Base-by-base conservation (phyloP, 2,329 filamentous ascomycete genomes). In the Xylariaceae sp. region DNA sequence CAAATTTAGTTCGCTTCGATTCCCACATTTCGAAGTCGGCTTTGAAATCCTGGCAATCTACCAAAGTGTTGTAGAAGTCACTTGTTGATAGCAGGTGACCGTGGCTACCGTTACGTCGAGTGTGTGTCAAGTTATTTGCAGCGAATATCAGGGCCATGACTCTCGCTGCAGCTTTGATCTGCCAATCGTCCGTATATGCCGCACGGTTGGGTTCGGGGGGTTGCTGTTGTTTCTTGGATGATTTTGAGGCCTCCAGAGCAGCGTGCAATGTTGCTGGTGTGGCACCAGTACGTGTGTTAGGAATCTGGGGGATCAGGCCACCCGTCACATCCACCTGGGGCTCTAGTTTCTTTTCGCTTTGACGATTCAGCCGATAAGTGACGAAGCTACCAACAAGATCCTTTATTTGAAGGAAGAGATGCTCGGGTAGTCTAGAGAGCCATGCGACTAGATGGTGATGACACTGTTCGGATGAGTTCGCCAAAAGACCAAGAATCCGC, bases 11-110 rank as follows among this genome's bases (percentile, higher is more conserved):
- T 49, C 82, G 81, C 61, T 83, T 88, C 3, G 84, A 82, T 70
- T 96, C 92, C 93, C 93, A 97, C 9, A 85, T 81, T 67, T 96
- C 91, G 67, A 96, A 96, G 70, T 97, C 93, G 0, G 84, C 84
- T 45, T 95, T 84, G 6, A 96, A 79, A 68, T 96, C 91, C n/a
- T 88, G 85, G 65, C 91, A 91, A 70, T 97, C 93, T 9, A 96
- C 81, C 56, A 96, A 76, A 1, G 89, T 89, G 67, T 91, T 92
- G 73, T 96, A 97, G 69, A 96, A 97, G 65, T 91, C 87, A 65
- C 86, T 93, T 3, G 89, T 91, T 0, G 91, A 86, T 23, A 96
- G 74, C 41, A 93, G 79, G 67, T 90, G 89, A 0, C 86, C 86
- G 60, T 83, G 79, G 14, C 71, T 73, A 47, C 76, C 71, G 20